These are phyloP conservation scores for Coccomyxa subellipsoidea DNA, from an alignment of 163 green algal genomes.

Conservation along the genomic window DNA sequence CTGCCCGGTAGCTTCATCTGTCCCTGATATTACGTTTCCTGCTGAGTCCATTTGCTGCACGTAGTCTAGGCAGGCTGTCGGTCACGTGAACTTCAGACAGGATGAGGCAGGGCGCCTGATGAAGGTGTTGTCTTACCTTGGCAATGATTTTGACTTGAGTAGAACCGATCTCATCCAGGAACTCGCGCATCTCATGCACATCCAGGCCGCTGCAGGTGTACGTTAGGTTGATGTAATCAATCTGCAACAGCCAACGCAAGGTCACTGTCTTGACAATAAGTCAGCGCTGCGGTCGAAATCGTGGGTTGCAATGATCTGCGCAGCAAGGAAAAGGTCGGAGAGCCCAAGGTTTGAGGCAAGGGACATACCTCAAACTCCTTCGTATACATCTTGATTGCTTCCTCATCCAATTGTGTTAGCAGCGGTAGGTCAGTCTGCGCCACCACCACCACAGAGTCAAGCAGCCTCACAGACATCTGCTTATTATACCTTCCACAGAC, in stretches of 20 bases:
- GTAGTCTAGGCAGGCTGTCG: too few species aligned
- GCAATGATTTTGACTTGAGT: slow-evolving; percentile 81
- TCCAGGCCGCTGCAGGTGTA: slow-evolving; percentile 67
- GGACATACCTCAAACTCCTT: slow-evolving; percentile 35
- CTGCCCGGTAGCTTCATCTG: too few species aligned
- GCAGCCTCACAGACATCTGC: not conserved
- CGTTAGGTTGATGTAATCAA: slow-evolving; percentile 79
- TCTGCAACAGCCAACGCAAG: slow-evolving; percentile 19
- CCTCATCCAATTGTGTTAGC: slow-evolving; percentile 72
- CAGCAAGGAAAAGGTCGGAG: not conserved
- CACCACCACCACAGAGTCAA: not conserved
- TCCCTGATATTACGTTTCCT: too few species aligned
- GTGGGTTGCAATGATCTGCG: too few species aligned
- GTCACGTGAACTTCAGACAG: too few species aligned
- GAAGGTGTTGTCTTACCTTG: too few species aligned
- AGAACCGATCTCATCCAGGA: slow-evolving; percentile 69
- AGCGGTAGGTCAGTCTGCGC: slow-evolving; percentile 64
- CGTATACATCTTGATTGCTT: slow-evolving; percentile 53
- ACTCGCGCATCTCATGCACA: slow-evolving; percentile 33
- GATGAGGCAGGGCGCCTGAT: too few species aligned
- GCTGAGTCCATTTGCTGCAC: too few species aligned
- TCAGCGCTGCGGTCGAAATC: too few species aligned
- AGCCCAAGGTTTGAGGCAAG: not conserved
- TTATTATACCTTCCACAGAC: not conserved
- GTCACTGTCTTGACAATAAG: too few species aligned